These are phyloP conservation scores for Solanum gracilifrons DNA, from an alignment of 257 asterid genomes.

Conservation along the genomic window DNA sequence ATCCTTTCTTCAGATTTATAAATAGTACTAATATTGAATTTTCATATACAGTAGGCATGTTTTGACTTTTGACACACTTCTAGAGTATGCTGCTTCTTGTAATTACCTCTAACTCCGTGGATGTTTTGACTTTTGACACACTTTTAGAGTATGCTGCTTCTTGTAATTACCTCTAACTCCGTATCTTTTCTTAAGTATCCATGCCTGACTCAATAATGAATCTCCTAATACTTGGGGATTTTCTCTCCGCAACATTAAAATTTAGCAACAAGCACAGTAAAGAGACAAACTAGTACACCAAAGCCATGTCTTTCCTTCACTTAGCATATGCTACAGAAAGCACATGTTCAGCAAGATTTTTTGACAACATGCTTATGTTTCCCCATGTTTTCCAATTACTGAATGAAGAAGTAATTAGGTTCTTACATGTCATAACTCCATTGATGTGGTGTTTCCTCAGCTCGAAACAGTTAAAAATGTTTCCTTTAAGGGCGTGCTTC, in stretches of 20 bases:
- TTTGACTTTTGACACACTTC: not conserved
- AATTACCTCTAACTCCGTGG: not conserved
- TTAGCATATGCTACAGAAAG: not conserved
- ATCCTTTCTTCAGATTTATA: not conserved
- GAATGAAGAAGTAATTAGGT: not conserved
- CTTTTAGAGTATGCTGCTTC: not conserved
- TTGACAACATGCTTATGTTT: not conserved
- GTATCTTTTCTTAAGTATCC: not conserved
- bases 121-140: not conserved
- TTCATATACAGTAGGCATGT: not conserved
- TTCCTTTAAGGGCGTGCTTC: not conserved
- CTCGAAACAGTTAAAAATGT: not conserved
- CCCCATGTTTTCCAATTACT: not conserved
- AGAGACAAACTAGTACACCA: not conserved
- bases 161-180: not conserved
- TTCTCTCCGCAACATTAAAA: not conserved
- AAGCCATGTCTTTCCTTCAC: not conserved
- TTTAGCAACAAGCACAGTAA: not conserved
- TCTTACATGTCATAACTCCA: not conserved
- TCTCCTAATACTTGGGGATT: not conserved
- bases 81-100: not conserved
- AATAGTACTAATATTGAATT: not conserved
- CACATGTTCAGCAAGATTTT: not conserved
- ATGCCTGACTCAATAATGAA: not conserved
- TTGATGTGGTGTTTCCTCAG: not conserved